Evolutionary conservation across 495 filamentous ascomycete species (phyloP), one percentile per base, ranked within the genome.

Genomic region (Talaromyces thailandensis): DNA sequence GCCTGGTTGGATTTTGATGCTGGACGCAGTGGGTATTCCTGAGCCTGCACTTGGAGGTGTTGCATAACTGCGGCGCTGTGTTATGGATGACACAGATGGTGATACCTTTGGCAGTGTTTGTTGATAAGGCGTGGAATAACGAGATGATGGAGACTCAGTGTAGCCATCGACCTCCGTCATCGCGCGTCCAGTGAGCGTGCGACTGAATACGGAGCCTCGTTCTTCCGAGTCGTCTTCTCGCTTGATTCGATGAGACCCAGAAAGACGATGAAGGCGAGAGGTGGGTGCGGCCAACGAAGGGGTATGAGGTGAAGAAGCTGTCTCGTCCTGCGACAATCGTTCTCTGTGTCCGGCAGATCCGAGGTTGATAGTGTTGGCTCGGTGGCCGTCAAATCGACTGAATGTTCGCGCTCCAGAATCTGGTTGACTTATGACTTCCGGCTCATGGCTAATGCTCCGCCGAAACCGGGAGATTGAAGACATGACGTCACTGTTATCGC

Each of bases 371-470:
- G 89, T 69, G 52, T 84, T 91, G 55, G 78, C 79, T 58, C 92
- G 81, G 64, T 86, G 85, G 56, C 89, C 87, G 70, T 93, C 90
- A 32, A 90, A 78, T 18, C 89, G 86, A 65, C 85, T 87, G 48
- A 86, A 75, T 8, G 87, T 81, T 64, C 90, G 83, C 11, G 80
- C 82, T 66, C 83, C 88, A 77, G 77, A 69, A 70, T 79, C 60
- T 73, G 67, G 70, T 37, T 69, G 68, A 48, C 67, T 60, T n/a
- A 68, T 9, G 12, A 40, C 60, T 63, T 79, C 74, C 6, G 77
- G 72, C 60, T 84, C 81, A n/a, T 75, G 71, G 51, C 68, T 82
- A 14, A 70, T 61, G 60, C 67, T 76, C 50, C 74, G 79, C 31
- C 70, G 71, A 58, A 68, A 76, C n/a, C 59, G 40, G 23, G 68